Conservation (phyloP, 2,329 filamentous ascomycete genomes). For the Aspergillus transmontanensis region DNA sequence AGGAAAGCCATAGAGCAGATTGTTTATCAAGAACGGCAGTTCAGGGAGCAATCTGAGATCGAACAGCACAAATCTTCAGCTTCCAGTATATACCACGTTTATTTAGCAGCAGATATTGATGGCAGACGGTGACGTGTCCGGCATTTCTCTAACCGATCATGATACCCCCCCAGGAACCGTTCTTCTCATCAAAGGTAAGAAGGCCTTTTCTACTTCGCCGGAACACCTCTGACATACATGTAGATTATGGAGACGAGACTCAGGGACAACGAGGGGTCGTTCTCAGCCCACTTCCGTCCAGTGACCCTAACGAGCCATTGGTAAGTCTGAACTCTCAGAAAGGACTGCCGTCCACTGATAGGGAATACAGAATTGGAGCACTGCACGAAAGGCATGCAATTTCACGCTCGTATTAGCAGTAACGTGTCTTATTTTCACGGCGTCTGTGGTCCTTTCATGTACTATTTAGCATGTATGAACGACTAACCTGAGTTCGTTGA, state of each 20-base stretch:
- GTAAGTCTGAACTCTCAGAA: conserved; percentile 17
- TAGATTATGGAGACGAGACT: conserved; percentile 18
- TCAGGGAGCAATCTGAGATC: not conserved
- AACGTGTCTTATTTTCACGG: conserved; percentile 46
- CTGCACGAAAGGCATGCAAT: conserved; percentile 44
- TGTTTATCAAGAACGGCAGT: not conserved
- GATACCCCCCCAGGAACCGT: conserved; percentile 29
- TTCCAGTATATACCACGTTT: not conserved
- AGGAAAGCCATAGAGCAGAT: not conserved
- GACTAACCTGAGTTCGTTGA: not conserved
- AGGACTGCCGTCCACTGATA: not conserved
- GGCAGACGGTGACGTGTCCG: conserved; percentile 7
- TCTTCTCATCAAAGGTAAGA: conserved; percentile 25
- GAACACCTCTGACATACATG: not conserved
- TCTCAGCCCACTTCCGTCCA: conserved; percentile 41
- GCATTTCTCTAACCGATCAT: conserved; percentile 5
- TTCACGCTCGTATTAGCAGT: conserved; percentile 47
- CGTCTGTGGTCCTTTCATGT: conserved; percentile 20
- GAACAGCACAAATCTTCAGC: not conserved
- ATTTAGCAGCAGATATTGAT: conserved; percentile 11
- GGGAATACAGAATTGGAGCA: conserved; percentile 46
- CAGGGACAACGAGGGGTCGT: conserved; percentile 24
- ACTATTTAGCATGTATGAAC: not conserved
- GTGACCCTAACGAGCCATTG: conserved; percentile 43
- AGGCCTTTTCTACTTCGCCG: not conserved